Evolutionary conservation across 2,329 filamentous ascomycete species (phyloP).

Genomic region (Diaporthe longicolla): DNA sequence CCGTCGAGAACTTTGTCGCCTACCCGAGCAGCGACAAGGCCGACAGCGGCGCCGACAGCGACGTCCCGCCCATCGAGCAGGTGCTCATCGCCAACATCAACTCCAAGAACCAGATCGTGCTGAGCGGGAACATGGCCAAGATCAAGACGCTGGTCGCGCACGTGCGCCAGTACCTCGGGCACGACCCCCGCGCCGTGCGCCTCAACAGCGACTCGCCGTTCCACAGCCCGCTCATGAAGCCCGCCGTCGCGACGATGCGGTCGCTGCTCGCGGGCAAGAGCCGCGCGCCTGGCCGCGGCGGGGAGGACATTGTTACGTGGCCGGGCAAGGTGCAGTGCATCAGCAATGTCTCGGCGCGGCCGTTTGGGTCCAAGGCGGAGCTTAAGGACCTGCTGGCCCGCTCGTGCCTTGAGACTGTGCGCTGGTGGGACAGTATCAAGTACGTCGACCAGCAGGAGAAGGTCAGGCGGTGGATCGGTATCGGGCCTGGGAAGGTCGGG

Average conservation of each 20-base stretch:
- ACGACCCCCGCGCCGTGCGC: slow-evolving; percentile 89
- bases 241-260: slow-evolving; percentile 82
- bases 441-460: slow-evolving; percentile 88
- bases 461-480: slow-evolving; percentile 88
- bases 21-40: slow-evolving; percentile 72
- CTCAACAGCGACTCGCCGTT: slow-evolving; percentile 92
- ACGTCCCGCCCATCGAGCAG: slow-evolving; percentile 84
- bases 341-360: slow-evolving; percentile 87
- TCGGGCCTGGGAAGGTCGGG: slow-evolving; percentile 94
- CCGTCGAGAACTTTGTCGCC: slow-evolving; percentile 84
- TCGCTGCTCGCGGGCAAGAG: slow-evolving; percentile 74
- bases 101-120: slow-evolving; percentile 94
- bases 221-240: slow-evolving; percentile 92
- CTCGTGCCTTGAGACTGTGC: slow-evolving; percentile 91
- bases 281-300: slow-evolving; percentile 65
- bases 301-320: slow-evolving; percentile 79
- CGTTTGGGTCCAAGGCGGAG: slow-evolving; percentile 80
- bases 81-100: slow-evolving; percentile 95
- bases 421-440: slow-evolving; percentile 94
- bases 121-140: slow-evolving; percentile 87
- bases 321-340: slow-evolving; percentile 83
- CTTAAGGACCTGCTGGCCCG: slow-evolving; percentile 84
- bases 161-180: slow-evolving; percentile 88
- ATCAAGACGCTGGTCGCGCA: slow-evolving; percentile 88
- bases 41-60: slow-evolving; percentile 72